These are phyloP conservation scores for Epichloe brachyelytri DNA, from an alignment of 2,329 filamentous ascomycete species.

Conservation along the genomic window DNA sequence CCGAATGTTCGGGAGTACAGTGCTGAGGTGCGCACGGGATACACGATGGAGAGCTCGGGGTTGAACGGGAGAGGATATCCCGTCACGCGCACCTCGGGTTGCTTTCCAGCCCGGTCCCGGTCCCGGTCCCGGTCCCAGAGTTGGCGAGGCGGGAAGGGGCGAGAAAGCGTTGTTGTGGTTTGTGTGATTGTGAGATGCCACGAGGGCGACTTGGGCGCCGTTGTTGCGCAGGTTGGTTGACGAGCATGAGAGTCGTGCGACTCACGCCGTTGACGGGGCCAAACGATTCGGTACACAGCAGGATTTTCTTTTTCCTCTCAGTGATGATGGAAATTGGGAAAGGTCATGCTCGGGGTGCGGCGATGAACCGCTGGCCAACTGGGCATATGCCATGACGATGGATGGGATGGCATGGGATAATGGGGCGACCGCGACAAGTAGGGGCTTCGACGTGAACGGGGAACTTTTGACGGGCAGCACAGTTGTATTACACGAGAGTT, in stretches of 20 bases:
- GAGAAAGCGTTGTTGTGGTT: slow-evolving; percentile 38
- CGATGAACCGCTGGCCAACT: slow-evolving; percentile 2
- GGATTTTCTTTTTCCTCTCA: slow-evolving; percentile 47
- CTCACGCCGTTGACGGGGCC: slow-evolving; percentile 64
- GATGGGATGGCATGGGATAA: neutral
- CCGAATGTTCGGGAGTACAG: slow-evolving; percentile 49
- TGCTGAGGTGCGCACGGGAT: slow-evolving; percentile 51
- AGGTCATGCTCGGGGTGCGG: slow-evolving; percentile 24
- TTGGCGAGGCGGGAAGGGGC: slow-evolving; percentile 23
- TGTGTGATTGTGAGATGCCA: slow-evolving; percentile 48
- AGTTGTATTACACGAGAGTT: too few relatives aligned
- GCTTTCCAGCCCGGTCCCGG: slow-evolving; percentile 11
- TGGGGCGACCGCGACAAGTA: neutral
- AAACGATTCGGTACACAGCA: slow-evolving; percentile 59
- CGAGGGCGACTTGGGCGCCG: slow-evolving; percentile 51
- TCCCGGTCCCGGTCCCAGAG: slow-evolving; percentile 13
- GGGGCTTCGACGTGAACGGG: neutral
- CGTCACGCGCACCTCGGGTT: slow-evolving; percentile 43
- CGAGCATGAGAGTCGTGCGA: slow-evolving; percentile 55
- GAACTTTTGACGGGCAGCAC: too few relatives aligned
- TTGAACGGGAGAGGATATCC: slow-evolving; percentile 60
- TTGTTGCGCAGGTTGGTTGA: slow-evolving; percentile 55
- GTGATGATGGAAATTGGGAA: slow-evolving; percentile 30
- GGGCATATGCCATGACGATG: slow-evolving; percentile 6
- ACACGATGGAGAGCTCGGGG: slow-evolving; percentile 56